Evolutionary conservation across 2,329 filamentous ascomycete genomes (phyloP).

Genomic region (Nigrograna mackinnonii): DNA sequence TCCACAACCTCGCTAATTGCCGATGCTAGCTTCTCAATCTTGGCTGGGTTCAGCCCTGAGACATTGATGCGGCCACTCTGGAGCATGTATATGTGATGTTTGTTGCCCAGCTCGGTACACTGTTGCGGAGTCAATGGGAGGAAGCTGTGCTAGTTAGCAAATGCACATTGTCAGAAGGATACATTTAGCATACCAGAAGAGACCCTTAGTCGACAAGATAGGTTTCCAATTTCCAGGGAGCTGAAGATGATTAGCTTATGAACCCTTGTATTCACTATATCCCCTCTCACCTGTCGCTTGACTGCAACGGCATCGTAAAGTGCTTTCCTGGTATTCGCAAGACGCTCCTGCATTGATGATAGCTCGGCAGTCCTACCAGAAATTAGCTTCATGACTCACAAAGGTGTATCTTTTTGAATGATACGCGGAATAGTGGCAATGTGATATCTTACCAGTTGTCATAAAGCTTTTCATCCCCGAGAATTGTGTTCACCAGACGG

Average conservation of each 20-base stretch:
- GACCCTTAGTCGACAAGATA: slow-evolving; percentile 19
- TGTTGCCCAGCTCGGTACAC: slow-evolving; percentile 13
- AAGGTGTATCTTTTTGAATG: no score
- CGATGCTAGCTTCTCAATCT: slow-evolving; percentile 18
- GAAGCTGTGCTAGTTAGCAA: slow-evolving; percentile 2
- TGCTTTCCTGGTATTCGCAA: slow-evolving; percentile 10
- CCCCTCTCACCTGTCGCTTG: neutral
- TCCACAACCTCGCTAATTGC: slow-evolving; percentile 20
- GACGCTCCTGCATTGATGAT: slow-evolving; percentile 14
- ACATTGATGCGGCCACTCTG: slow-evolving; percentile 27
- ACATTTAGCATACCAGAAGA: slow-evolving; percentile 18
- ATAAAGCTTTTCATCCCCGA: slow-evolving; percentile 12
- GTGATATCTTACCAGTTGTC: slow-evolving; percentile 13
- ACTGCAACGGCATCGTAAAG: slow-evolving; percentile 12
- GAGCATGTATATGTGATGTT: slow-evolving; percentile 26
- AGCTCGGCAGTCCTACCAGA: neutral
- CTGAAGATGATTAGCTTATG: slow-evolving; percentile 15
- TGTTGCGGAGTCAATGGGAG: slow-evolving; percentile 17
- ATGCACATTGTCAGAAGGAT: neutral
- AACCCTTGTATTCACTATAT: no score
- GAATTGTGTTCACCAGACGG: slow-evolving; percentile 23
- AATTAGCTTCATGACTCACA: no score
- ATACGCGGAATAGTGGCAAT: no score
- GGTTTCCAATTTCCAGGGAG: slow-evolving; percentile 21
- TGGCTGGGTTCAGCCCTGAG: slow-evolving; percentile 21